phyloP scores from a whole-genome alignment of 805 yeast species.

The Wickerhamomyces xylosicus region DNA sequence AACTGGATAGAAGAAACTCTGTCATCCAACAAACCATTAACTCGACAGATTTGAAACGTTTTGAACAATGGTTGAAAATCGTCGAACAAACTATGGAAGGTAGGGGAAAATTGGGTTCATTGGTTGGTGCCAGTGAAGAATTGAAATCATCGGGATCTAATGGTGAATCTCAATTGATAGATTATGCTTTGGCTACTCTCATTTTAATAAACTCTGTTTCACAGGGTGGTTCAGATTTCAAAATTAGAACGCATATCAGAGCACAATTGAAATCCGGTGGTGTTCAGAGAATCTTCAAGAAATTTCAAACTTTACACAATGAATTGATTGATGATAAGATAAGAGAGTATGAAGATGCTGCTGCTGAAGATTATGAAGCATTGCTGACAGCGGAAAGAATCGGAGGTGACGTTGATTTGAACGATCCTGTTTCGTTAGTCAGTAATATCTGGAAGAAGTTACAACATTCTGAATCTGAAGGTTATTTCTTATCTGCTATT shows the following conservation, averaged over 20 bases:
- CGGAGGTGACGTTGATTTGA: constrained; percentile 31
- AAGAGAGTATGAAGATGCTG: constrained; percentile 44
- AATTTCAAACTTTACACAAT: constrained; percentile 41
- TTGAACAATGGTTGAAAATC: constrained; percentile 62
- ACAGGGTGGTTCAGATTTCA: constrained; percentile 25
- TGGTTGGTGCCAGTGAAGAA: constrained; percentile 89
- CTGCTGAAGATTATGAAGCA: constrained; percentile 46
- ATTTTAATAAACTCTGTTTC: constrained; percentile 58
- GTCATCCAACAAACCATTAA: constrained; percentile 10
- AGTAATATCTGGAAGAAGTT: constrained; percentile 53
- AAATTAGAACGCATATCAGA: constrained; percentile 46
- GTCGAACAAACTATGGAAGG: constrained; percentile 69
- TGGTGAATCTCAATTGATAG: constrained; percentile 54
- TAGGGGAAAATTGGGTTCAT: constrained; percentile 80
- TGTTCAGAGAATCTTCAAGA: constrained; percentile 37
- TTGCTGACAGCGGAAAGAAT: constrained; percentile 24
- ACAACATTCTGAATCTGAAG: constrained; percentile 38
- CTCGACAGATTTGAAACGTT: constrained; percentile 36
- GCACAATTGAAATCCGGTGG: constrained; percentile 51
- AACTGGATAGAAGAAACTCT: constrained; percentile 26
- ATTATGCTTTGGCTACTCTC: constrained; percentile 63
- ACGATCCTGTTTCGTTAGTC: constrained; percentile 57
- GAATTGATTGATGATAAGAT: constrained; percentile 59
- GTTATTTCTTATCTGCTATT: constrained; percentile 38
- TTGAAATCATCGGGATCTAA: constrained; percentile 38